A percentile compares a stretch with the other conserved stretches of the same genome.
These are phyloP conservation scores for Candida hispaniensis DNA, from an alignment of 805 yeast genomes.

Conservation along the genomic window DNA sequence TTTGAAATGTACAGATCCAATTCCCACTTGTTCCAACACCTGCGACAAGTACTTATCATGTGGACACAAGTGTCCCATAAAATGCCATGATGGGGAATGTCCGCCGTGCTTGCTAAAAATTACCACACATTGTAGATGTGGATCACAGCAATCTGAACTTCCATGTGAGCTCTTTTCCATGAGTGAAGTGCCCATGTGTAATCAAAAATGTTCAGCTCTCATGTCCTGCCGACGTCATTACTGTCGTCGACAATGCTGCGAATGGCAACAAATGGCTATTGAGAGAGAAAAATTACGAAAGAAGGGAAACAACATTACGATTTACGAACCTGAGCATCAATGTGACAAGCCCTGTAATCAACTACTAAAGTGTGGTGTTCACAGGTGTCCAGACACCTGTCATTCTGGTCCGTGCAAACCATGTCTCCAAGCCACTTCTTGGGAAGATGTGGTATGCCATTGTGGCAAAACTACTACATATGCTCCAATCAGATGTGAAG, in stretches of 20 bases:
- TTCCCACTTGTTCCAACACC: conserved; percentile 58
- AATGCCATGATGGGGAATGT: conserved; percentile 73
- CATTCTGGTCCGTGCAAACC: conserved; percentile 75
- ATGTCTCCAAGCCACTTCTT: conserved; percentile 64
- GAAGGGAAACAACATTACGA: conserved; percentile 38
- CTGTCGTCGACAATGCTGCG: conserved; percentile 61
- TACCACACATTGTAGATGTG: conserved; percentile 53
- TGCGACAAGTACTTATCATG: conserved; percentile 60
- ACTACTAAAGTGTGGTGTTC: conserved; percentile 54
- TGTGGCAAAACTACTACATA: conserved; percentile 69
- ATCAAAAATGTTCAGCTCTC: conserved; percentile 58
- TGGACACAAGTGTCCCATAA: conserved; percentile 58
- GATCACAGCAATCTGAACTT: conserved; percentile 38
- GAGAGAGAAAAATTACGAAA: conserved; percentile 41
- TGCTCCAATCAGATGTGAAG: conserved; percentile 84
- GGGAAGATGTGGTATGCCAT: conserved; percentile 62
- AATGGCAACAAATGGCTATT: conserved; percentile 50
- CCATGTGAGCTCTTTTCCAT: conserved; percentile 50
- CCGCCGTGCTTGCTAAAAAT: conserved; percentile 50
- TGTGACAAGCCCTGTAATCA: conserved; percentile 60
- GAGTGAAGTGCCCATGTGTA: conserved; percentile 51
- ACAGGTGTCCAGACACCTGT: conserved; percentile 57
- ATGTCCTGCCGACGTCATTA: conserved; percentile 74
- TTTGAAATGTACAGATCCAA: conserved; percentile 57
- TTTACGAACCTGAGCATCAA: conserved; percentile 63